Base-by-base conservation (phyloP, 768 basidiomycete genomes). In the Hydnomerulius pinastri region DNA sequence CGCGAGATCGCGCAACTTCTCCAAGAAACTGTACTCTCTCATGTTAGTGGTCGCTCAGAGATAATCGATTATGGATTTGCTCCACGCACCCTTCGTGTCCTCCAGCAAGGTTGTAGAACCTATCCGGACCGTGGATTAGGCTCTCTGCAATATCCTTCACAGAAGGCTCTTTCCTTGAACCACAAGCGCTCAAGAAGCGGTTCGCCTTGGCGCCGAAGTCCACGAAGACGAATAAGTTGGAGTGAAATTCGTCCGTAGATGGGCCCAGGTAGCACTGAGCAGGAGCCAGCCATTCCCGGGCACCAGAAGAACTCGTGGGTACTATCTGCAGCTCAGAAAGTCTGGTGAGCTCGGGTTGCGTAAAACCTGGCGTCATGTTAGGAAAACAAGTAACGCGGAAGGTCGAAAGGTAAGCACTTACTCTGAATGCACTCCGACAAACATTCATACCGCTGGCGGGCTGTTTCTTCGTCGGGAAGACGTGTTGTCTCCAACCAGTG, bases 161-260 rank as follows among this genome's bases (percentile, higher is more conserved):
- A 37, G 81, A 89, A 4, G 92, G 92, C 57, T 90, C 87, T 21
- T 80, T 82, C 59, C 82, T 86, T 17, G 90, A 88, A 6, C 95
- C 94, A 57, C 90, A 90, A 3, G 86, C 84, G 38, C 76, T 77
- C 21, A 98, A 73, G 68, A 98, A 97, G 4, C 76, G 72, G 58
- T 93, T 94, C 17, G 86, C 93, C 10, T 76, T 73, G 1, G 75
- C 59, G 0, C 91, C 92, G 61, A 94, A 95, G 64, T 94, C 83
- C 39, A 97, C 82, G 55, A 92, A 95, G 17, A 79, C 76, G 62
- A 96, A 95, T 1, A 94, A 72, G 48, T 85, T 83, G 1, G 83
- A 83, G 61, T 88, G 85, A 33, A 91, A 79, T 13, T 75, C 72
- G 20, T 73, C 68, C 11, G 72, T 65, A 37, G 73, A 71, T 33